Conservation (phyloP, 345 rosid species). For the Mallotus nudiflorus region DNA sequence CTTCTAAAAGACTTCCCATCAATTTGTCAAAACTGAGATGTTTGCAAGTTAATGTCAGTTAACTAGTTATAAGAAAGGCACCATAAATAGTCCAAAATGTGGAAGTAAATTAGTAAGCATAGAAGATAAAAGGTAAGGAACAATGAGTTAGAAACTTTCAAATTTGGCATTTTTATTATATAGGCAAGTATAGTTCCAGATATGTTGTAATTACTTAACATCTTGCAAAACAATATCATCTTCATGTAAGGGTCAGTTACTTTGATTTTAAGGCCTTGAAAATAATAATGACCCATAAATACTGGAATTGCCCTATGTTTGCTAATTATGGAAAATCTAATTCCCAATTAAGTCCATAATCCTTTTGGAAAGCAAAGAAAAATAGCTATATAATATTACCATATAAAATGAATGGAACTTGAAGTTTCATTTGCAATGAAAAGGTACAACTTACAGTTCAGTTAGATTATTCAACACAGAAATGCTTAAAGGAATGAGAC, state of each 20-base stretch:
- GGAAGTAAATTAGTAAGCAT: too few species aligned
- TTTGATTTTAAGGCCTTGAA: background rate
- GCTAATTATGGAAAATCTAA: background rate
- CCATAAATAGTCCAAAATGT: too few species aligned
- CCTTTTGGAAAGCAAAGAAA: conserved; percentile 2
- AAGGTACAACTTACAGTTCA: conserved; percentile 13
- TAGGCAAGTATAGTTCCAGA: background rate
- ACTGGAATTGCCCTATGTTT: background rate
- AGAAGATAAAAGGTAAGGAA: background rate
- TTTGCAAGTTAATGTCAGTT: too few species aligned
- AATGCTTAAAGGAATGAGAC: conserved; percentile 19
- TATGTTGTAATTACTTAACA: conserved; percentile 19
- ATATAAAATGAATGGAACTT: too few species aligned
- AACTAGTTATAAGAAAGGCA: too few species aligned
- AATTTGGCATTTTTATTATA: background rate
- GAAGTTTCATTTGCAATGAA: too few species aligned
- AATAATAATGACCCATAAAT: conserved; percentile 11
- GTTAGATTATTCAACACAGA: conserved; percentile 8
- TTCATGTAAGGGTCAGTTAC: background rate
- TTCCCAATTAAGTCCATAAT: conserved; percentile 16
- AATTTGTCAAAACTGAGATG: conserved; percentile 23
- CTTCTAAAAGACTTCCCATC: conserved; percentile 2
- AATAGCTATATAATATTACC: too few species aligned
- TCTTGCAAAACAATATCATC: background rate
- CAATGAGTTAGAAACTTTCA: conserved; percentile 1